These are phyloP conservation scores for Rhynchosporium agropyri DNA, from an alignment of 2,329 filamentous ascomycete species.

Conservation along the genomic window DNA sequence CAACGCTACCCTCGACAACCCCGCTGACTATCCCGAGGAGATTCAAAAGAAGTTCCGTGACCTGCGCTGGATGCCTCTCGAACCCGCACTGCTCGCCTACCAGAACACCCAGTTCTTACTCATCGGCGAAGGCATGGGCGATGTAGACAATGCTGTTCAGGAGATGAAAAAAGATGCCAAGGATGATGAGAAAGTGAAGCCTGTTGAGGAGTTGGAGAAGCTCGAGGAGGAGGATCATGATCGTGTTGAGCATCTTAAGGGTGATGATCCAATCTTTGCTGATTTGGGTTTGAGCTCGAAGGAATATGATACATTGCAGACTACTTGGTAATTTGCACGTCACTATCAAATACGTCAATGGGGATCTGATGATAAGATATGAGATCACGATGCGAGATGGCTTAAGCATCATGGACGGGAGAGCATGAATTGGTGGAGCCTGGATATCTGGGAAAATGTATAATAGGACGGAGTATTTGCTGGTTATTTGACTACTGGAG, in stretches of 20 bases:
- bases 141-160: slow-evolving; percentile 58
- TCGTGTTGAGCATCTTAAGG: slow-evolving; percentile 46
- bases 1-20: slow-evolving; percentile 63
- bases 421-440: background rate
- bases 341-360: too few relatives aligned
- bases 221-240: slow-evolving; percentile 70
- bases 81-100: slow-evolving; percentile 75
- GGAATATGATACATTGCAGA: slow-evolving; percentile 65
- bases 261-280: slow-evolving; percentile 52
- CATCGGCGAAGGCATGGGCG: slow-evolving; percentile 67
- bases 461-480: background rate
- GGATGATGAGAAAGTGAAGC: slow-evolving; percentile 60
- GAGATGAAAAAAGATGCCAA: slow-evolving; percentile 58
- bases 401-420: background rate
- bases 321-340: slow-evolving; percentile 54
- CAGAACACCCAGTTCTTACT: slow-evolving; percentile 76
- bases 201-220: slow-evolving; percentile 71
- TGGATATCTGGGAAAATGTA: background rate
- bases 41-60: slow-evolving; percentile 72
- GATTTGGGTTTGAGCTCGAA: slow-evolving; percentile 59
- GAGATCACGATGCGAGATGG: background rate
- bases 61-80: slow-evolving; percentile 73
- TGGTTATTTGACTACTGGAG: slow-evolving; percentile 5
- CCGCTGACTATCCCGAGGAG: slow-evolving; percentile 71
- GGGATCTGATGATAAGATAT: too few relatives aligned